Conservation (phyloP, 2,329 filamentous ascomycete genomes). For the Dactylellina haptotyla region DNA sequence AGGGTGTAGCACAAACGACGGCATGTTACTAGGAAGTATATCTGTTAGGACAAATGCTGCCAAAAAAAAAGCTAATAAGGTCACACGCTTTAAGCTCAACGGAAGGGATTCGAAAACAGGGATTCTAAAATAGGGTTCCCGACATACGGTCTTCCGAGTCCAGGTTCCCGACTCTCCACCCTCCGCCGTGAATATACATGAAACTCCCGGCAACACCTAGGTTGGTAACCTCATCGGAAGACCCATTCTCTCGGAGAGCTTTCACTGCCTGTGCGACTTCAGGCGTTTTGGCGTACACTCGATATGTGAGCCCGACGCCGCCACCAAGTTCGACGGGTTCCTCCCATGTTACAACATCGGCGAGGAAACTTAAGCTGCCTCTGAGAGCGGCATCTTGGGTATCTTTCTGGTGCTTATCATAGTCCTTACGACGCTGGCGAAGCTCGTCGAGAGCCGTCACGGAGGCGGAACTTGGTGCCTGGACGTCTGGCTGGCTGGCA, state of each 20-base stretch:
- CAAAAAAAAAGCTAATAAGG: neutral
- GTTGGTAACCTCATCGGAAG: constrained; percentile 42
- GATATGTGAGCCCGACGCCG: constrained; percentile 41
- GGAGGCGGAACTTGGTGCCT: constrained; percentile 33
- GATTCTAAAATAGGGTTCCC: constrained; percentile 29
- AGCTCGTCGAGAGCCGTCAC: constrained; percentile 41
- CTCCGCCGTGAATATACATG: constrained; percentile 50
- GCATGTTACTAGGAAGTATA: constrained; percentile 46
- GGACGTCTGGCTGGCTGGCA: constrained; percentile 37
- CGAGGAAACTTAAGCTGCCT: constrained; percentile 22
- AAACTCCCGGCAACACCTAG: constrained; percentile 45
- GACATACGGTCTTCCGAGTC: constrained; percentile 51
- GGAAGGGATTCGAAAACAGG: no score
- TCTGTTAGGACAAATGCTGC: constrained; percentile 1
- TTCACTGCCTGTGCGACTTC: constrained; percentile 42
- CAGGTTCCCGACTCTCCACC: constrained; percentile 51
- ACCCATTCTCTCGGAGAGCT: constrained; percentile 43
- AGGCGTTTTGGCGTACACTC: constrained; percentile 45
- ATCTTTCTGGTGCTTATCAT: constrained; percentile 37
- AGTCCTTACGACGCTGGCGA: constrained; percentile 46
- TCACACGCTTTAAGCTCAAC: no score
- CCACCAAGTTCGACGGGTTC: constrained; percentile 31
- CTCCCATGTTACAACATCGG: constrained; percentile 43
- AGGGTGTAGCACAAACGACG: constrained; percentile 47
- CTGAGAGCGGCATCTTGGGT: constrained; percentile 28